phyloP scores from a whole-genome alignment of 345 rosid species.

The Combretum micranthum region DNA sequence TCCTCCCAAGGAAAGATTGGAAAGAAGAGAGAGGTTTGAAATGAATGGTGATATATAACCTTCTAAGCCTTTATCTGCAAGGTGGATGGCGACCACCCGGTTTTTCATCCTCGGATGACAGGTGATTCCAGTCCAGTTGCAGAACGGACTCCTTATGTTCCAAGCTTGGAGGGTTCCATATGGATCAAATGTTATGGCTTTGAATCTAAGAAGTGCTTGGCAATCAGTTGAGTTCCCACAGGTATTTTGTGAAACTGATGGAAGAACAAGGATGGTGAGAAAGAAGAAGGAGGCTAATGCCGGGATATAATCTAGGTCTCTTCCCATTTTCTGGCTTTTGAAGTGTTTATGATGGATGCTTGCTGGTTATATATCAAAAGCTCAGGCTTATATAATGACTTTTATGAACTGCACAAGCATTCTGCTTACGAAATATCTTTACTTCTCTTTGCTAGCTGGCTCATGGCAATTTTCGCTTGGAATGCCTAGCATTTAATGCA shows the following conservation, averaged over 20 bases:
- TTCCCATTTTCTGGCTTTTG: too few species aligned
- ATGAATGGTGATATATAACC: slow-evolving; percentile 12
- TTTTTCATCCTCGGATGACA: slow-evolving; percentile 2
- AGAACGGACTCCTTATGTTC: slow-evolving; percentile 7
- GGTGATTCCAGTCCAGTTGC: slow-evolving; percentile 10
- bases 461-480: too few species aligned
- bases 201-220: slow-evolving; percentile 12
- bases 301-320: too few species aligned
- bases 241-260: not conserved
- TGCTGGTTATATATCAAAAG: too few species aligned
- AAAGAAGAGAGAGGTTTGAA: slow-evolving; percentile 8
- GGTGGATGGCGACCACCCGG: slow-evolving; percentile 5
- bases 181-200: slow-evolving; percentile 10
- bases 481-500: too few species aligned
- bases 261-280: not conserved
- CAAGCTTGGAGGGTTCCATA: slow-evolving; percentile 2
- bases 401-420: too few species aligned
- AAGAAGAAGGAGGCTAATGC: not conserved
- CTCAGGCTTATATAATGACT: too few species aligned
- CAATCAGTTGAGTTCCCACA: slow-evolving; percentile 6
- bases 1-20: slow-evolving; percentile 4
- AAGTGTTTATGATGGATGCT: too few species aligned
- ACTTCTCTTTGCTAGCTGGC: too few species aligned
- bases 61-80: not conserved
- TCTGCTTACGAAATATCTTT: too few species aligned